Evolutionary conservation across 176 grass and related monocot genomes (phyloP).

Genomic region (Juncus effusus): DNA sequence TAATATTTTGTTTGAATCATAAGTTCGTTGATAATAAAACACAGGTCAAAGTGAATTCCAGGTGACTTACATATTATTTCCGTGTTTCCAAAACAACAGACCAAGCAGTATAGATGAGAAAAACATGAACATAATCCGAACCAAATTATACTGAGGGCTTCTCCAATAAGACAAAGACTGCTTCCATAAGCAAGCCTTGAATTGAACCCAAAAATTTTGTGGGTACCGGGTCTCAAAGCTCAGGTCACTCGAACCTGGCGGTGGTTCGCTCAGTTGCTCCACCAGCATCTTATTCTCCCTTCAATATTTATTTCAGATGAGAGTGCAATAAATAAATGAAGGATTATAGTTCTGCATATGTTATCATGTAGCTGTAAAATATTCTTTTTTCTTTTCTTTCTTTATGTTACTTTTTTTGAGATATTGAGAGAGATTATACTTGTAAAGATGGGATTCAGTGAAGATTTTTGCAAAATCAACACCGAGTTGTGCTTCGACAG

Average conservation of each 20-base stretch:
- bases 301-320: constrained; percentile 16
- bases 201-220: constrained; percentile 39
- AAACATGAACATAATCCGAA: constrained; percentile 52
- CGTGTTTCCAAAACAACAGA: constrained; percentile 75
- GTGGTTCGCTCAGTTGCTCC: constrained; percentile 56
- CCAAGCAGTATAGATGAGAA: constrained; percentile 56
- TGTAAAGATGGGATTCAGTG: constrained; percentile 49
- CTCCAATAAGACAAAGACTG: constrained; percentile 85
- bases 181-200: constrained; percentile 71
- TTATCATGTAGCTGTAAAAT: not conserved
- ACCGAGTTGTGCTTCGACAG: constrained; percentile 48
- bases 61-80: constrained; percentile 49
- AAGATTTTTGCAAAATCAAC: constrained; percentile 65
- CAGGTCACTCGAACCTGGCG: constrained; percentile 55
- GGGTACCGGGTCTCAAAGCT: constrained; percentile 61
- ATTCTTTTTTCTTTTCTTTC: not conserved
- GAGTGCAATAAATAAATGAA: too few species aligned
- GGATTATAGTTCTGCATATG: not conserved
- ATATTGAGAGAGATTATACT: constrained; percentile 40
- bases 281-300: constrained; percentile 62
- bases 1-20: not conserved
- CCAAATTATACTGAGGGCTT: constrained; percentile 69
- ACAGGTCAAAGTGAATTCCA: not conserved
- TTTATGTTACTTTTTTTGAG: too few species aligned
- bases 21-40: not conserved